Evolutionary conservation across 176 grass and related monocot genomes (phyloP), one percentile per base, ranked within the genome.

Genomic region (Leersia perrieri): DNA sequence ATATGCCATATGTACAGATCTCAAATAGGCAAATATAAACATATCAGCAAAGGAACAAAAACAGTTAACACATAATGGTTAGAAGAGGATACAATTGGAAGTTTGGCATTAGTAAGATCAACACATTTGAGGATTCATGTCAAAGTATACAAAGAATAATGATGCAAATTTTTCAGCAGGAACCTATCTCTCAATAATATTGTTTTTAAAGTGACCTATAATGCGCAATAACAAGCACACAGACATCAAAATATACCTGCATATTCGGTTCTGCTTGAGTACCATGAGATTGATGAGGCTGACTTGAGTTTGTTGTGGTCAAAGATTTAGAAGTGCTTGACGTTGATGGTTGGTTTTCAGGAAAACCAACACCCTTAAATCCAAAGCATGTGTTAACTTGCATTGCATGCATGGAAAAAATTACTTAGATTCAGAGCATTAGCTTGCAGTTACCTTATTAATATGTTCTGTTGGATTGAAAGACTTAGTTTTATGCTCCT

Each of bases 401-500:
- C 73, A 91, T 93, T 15, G 60, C 73, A 70, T 91, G 89, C 74
- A 85, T 53, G 41, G 70, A 58, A 58, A 90, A 88, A 78, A 86
- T 20, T 86, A 63, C 13, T 30, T 42, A 71, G 77, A 68, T 84
- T 87, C 83, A 45, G 80, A 63, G 33, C 38, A 73, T 55, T 87
- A 83, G 67, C 73, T 84, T 83, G 79, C 62, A 51, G 74, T 79
- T 80, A 91, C 90, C 58, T 87, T 87, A 51, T 92, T 91, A 14
- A 90, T 89, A 57, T 88, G 87, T 78, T 30, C 75, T 72, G 74
- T 78, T 78, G 75, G 68, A 40, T 68, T 34, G 14, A 87, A 89
- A 87, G 86, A 79, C 81, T 67, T 85, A 57, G 49, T 51, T 79
- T 82, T 88, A 57, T 93, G 84, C 18, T 93, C 91, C 75, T 90